These are phyloP conservation scores for Talaromyces albobiverticillius DNA, from an alignment of 2,329 filamentous ascomycete species.

Conservation along the genomic window DNA sequence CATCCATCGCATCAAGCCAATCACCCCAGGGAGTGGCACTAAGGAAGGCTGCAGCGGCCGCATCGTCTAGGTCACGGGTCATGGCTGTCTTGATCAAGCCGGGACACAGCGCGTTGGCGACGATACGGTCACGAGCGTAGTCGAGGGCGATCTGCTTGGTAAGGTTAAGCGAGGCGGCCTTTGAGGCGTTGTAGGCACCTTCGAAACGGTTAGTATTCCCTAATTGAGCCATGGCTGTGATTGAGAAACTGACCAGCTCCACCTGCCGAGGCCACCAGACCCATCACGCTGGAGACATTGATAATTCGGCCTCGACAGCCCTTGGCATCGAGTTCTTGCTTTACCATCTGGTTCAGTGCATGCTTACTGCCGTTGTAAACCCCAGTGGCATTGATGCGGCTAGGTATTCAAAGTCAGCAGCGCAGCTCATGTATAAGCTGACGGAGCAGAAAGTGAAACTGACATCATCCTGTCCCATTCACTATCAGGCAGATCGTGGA, in stretches of 20 bases:
- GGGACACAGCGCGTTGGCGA: background rate
- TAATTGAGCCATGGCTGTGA: background rate
- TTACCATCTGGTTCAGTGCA: background rate
- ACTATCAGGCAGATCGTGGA: background rate
- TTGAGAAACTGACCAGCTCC: background rate
- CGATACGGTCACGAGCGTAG: background rate
- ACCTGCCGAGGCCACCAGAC: background rate
- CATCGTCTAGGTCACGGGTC: no score
- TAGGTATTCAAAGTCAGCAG: no score
- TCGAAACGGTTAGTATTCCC: background rate
- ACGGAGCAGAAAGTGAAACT: background rate
- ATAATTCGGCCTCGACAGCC: background rate
- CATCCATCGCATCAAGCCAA: no score
- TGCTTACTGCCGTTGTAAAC: background rate
- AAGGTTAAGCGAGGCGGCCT: background rate
- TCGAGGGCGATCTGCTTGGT: background rate
- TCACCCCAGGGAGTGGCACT: no score
- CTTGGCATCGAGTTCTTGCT: background rate
- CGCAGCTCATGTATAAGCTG: no score
- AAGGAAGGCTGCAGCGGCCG: no score
- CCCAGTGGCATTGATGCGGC: no score
- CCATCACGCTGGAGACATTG: background rate
- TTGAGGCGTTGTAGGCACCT: background rate
- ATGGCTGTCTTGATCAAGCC: no score
- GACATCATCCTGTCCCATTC: background rate